Conservation (phyloP, 2,329 filamentous ascomycete species). For the Arthrinium puccinioides region DNA sequence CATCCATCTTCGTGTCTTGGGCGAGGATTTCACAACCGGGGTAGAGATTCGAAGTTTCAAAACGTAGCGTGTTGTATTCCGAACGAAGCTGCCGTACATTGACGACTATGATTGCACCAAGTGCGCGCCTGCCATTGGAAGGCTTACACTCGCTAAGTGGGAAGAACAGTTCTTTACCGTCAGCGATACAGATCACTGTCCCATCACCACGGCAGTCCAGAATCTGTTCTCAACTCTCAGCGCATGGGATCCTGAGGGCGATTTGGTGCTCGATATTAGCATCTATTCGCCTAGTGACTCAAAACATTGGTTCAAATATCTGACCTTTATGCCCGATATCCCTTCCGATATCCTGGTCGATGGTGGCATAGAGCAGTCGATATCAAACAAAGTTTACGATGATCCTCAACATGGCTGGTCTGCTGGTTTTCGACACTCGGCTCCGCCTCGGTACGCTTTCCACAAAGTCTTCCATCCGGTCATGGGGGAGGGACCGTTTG, state of each 20-base stretch:
- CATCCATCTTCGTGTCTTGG: too few species aligned
- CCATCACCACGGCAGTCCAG: constrained; percentile 4
- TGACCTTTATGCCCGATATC: constrained; percentile 15
- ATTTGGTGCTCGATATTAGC: constrained; percentile 22
- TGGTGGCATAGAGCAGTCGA: background rate
- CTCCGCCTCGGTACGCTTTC: constrained; percentile 7
- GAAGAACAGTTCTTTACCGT: too few species aligned
- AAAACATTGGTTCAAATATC: constrained; percentile 22
- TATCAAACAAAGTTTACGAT: constrained; percentile 1
- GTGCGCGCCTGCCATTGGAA: background rate
- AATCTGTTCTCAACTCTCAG: constrained; percentile 19
- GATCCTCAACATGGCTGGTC: constrained; percentile 18
- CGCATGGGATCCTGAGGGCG: constrained; percentile 16
- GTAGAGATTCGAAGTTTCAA: too few species aligned
- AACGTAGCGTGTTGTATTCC: too few species aligned
- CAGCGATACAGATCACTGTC: background rate
- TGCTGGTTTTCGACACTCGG: constrained; percentile 13
- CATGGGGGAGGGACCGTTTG: constrained; percentile 20
- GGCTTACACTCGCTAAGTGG: constrained; percentile 4
- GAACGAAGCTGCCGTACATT: too few species aligned
- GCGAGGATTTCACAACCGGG: too few species aligned
- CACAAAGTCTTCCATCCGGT: constrained; percentile 19
- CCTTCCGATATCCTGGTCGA: constrained; percentile 10
- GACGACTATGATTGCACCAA: constrained; percentile 15
- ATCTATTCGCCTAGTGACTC: constrained; percentile 22